Evolutionary conservation across 805 yeast genomes (phyloP).

Genomic region (Lipomyces orientalis): DNA sequence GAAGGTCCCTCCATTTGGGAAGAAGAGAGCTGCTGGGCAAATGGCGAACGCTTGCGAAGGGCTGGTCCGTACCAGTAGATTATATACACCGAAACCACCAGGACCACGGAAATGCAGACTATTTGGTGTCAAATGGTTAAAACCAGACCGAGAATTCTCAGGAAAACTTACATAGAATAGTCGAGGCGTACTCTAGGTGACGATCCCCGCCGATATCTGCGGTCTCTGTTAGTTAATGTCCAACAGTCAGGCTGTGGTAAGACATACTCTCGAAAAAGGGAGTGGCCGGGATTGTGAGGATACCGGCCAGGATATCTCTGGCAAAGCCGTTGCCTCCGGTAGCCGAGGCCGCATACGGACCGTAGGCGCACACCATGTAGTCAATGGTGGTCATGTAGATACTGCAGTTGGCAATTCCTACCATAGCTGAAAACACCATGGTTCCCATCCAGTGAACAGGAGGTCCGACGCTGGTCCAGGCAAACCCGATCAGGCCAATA

Average conservation of each 20-base stretch:
- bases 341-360: constrained; percentile 53
- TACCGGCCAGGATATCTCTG: constrained; percentile 51
- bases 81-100: not conserved
- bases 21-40: constrained; percentile 1
- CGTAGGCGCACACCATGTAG: constrained; percentile 53
- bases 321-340: constrained; percentile 54
- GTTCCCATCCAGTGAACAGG: constrained; percentile 51
- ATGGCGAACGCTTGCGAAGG: constrained; percentile 1
- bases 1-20: not conserved
- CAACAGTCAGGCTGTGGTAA: not conserved
- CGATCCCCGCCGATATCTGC: constrained; percentile 3
- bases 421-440: constrained; percentile 48
- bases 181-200: not conserved
- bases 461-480: constrained; percentile 53
- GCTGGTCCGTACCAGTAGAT: constrained; percentile 4
- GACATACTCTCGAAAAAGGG: constrained; percentile 38
- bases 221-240: not conserved
- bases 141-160: not conserved
- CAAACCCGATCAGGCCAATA: constrained; percentile 51
- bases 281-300: constrained; percentile 49
- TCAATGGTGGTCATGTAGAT: constrained; percentile 55
- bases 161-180: not conserved
- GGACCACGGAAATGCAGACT: constrained; percentile 1
- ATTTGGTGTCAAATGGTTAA: not conserved
- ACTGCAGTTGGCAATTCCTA: constrained; percentile 51